Percentiles rank a stretch among this genome's conserved stretches.
phyloP scores from a whole-genome alignment of 176 grass and related monocot genomes.

The Ananas comosus region DNA sequence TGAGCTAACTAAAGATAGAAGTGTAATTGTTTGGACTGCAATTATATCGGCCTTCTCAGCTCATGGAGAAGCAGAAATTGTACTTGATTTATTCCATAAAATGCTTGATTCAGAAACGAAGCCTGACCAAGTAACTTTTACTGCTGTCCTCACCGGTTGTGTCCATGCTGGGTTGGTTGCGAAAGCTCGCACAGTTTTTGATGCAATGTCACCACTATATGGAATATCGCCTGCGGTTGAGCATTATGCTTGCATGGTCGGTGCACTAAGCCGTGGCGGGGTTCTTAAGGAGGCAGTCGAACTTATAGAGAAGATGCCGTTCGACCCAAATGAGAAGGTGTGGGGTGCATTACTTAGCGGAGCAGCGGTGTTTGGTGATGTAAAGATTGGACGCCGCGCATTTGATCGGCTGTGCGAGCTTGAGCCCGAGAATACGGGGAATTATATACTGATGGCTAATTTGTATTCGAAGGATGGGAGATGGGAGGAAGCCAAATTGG shows the following conservation, averaged over 20 bases:
- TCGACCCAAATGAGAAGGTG: conserved; percentile 52
- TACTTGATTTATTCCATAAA: conserved; percentile 30
- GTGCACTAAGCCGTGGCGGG: conserved; percentile 37
- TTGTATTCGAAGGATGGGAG: conserved; percentile 49
- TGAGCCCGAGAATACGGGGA: conserved; percentile 62
- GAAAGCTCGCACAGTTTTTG: conserved; percentile 46
- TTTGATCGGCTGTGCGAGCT: conserved; percentile 44
- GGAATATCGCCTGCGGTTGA: conserved; percentile 32
- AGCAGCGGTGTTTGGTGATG: conserved; percentile 43
- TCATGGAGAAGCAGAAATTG: conserved; percentile 42
- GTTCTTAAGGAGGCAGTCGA: conserved; percentile 53
- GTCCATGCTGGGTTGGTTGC: conserved; percentile 44
- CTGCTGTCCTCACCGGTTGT: conserved; percentile 46
- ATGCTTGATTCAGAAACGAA: conserved; percentile 34
- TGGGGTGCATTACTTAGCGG: conserved; percentile 51
- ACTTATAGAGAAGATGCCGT: conserved; percentile 44
- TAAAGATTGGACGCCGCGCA: conserved; percentile 28
- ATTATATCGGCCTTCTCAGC: conserved; percentile 44
- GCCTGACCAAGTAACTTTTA: conserved; percentile 45
- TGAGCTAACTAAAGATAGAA: conserved; percentile 23
- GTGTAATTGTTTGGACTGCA: conserved; percentile 49
- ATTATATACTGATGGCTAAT: conserved; percentile 63
- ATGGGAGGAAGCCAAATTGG: conserved; percentile 60
- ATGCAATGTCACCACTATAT: conserved; percentile 41
- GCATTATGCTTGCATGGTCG: conserved; percentile 65